Evolutionary conservation across 805 yeast genomes (phyloP).

Genomic region (Lachancea kluyveri): DNA sequence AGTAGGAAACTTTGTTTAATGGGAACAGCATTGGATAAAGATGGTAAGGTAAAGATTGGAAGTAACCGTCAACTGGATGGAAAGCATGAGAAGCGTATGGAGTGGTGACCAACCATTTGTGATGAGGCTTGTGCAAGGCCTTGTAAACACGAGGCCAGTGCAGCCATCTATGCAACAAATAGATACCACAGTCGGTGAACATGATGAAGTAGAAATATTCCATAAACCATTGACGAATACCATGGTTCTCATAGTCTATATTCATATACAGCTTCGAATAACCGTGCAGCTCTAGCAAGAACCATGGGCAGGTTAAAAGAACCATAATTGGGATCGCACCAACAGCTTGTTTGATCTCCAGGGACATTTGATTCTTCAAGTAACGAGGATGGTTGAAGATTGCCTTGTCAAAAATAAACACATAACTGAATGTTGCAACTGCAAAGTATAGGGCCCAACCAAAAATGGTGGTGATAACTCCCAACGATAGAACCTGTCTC

Average conservation of each 20-base stretch:
- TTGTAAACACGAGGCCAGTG: constrained; percentile 92
- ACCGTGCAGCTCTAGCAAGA: constrained; percentile 76
- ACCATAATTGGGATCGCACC: constrained; percentile 90
- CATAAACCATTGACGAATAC: constrained; percentile 53
- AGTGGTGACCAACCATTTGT: constrained; percentile 97
- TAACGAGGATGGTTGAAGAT: constrained; percentile 95
- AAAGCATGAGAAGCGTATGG: constrained; percentile 98
- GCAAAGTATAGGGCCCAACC: constrained; percentile 79
- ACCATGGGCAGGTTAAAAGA: constrained; percentile 81
- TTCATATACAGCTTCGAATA: constrained; percentile 71
- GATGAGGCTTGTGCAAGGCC: constrained; percentile 90
- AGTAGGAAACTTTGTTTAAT: constrained; percentile 78
- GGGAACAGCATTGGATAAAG: constrained; percentile 89
- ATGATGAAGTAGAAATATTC: constrained; percentile 78
- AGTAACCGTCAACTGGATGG: constrained; percentile 96
- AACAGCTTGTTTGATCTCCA: constrained; percentile 75
- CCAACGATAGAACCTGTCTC: constrained; percentile 66
- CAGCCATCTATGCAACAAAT: constrained; percentile 84
- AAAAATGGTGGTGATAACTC: constrained; percentile 65
- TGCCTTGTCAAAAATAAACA: constrained; percentile 75
- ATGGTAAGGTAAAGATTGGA: constrained; percentile 91
- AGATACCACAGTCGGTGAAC: constrained; percentile 92
- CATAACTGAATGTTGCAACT: constrained; percentile 72
- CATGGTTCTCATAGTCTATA: constrained; percentile 56
- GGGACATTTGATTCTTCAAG: constrained; percentile 83